Conservation (phyloP, 2,329 filamentous ascomycete species). For the Fusarium proliferatum region DNA sequence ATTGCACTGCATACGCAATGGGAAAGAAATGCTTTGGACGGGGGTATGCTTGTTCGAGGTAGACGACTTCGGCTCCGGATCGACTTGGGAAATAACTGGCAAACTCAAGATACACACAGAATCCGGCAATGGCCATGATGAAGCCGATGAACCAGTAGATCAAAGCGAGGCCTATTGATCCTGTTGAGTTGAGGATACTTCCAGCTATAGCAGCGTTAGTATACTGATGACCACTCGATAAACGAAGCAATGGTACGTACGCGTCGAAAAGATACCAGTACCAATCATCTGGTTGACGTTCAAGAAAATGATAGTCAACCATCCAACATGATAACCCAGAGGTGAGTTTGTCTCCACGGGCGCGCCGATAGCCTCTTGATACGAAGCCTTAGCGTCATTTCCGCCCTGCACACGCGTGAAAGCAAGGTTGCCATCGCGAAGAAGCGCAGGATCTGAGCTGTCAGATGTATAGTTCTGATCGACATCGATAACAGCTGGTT, state of each 20-base stretch:
- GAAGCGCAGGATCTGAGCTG: conserved; percentile 17
- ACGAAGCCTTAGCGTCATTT: conserved; percentile 57
- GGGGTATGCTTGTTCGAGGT: conserved; percentile 75
- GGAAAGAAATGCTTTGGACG: conserved; percentile 73
- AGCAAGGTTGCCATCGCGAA: conserved; percentile 35
- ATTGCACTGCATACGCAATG: conserved; percentile 71
- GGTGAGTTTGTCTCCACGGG: conserved; percentile 69
- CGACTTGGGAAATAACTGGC: conserved; percentile 74
- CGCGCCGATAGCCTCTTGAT: conserved; percentile 71
- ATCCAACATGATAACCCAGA: conserved; percentile 68
- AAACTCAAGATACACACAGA: conserved; percentile 72
- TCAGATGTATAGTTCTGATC: conserved; percentile 54
- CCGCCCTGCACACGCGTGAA: conserved; percentile 50
- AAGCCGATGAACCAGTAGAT: conserved; percentile 74
- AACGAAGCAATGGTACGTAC: conserved; percentile 53
- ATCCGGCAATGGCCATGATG: conserved; percentile 64
- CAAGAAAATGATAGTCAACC: conserved; percentile 66
- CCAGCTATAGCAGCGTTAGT: neutral
- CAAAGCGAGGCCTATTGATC: conserved; percentile 70
- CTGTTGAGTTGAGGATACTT: conserved; percentile 67
- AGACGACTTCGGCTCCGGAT: conserved; percentile 74
- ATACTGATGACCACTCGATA: neutral
- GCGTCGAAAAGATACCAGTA: conserved; percentile 72
- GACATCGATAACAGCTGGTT: conserved; percentile 11
- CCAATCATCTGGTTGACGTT: conserved; percentile 73